Conservation (phyloP, 2,329 filamentous ascomycete genomes). For the Camillea tinctor region DNA sequence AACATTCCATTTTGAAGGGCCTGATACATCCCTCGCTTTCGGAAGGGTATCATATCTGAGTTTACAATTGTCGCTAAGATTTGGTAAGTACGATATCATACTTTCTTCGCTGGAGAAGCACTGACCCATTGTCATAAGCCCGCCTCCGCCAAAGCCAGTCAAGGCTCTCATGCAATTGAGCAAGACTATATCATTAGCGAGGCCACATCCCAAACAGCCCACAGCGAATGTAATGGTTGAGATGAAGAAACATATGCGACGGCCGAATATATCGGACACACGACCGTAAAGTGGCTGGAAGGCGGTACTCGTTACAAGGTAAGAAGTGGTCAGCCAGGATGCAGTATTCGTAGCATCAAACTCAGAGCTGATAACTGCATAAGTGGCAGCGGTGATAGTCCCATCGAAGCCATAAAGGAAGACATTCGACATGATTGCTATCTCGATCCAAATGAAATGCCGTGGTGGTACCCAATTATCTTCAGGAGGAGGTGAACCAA, state of each 20-base stretch:
- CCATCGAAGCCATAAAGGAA: constrained; percentile 69
- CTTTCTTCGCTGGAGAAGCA: not conserved
- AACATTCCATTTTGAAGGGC: constrained; percentile 60
- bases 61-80: constrained; percentile 54
- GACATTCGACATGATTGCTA: constrained; percentile 63
- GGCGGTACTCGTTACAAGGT: constrained; percentile 68
- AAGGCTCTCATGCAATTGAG: constrained; percentile 65
- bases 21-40: constrained; percentile 57
- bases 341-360: constrained; percentile 70
- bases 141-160: constrained; percentile 68
- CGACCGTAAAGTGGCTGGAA: constrained; percentile 72
- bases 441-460: constrained; percentile 58
- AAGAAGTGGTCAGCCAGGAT: constrained; percentile 73
- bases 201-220: constrained; percentile 64
- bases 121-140: constrained; percentile 67
- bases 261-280: constrained; percentile 68
- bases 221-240: constrained; percentile 59
- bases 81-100: constrained; percentile 20
- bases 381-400: constrained; percentile 71
- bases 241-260: constrained; percentile 62
- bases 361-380: constrained; percentile 72
- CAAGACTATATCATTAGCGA: constrained; percentile 56
- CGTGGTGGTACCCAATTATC: constrained; percentile 46
- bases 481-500: constrained; percentile 11
- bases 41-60: constrained; percentile 62